phyloP scores from a whole-genome alignment of 2,329 filamentous ascomycete species.

The Scedosporium boydii region DNA sequence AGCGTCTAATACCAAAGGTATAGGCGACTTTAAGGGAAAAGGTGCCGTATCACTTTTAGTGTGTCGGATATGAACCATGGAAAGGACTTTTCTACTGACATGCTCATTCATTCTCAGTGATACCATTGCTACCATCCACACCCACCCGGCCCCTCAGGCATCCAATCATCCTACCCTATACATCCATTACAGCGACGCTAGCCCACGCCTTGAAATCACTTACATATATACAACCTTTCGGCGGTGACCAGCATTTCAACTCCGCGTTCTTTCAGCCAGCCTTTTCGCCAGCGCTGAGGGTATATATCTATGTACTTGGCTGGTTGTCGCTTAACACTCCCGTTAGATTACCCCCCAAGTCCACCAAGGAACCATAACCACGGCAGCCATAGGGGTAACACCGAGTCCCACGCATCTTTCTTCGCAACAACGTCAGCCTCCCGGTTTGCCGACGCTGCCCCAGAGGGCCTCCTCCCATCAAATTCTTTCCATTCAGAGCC shows the following conservation, averaged over 20 bases:
- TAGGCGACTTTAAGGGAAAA: neutral
- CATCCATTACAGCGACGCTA: neutral
- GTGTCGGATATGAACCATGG: neutral
- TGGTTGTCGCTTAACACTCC: neutral
- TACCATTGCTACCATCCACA: slow-evolving; percentile 2
- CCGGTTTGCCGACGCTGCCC: slow-evolving; percentile 33
- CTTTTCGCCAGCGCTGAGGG: neutral
- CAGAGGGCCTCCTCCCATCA: slow-evolving; percentile 41
- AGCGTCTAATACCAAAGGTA: neutral
- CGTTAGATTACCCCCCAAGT: neutral
- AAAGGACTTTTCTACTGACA: slow-evolving; percentile 4
- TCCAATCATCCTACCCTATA: slow-evolving; percentile 6
- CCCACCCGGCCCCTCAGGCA: neutral
- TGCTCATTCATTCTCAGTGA: neutral
- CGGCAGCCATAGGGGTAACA: slow-evolving; percentile 3
- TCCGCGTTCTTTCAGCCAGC: neutral
- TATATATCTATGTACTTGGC: slow-evolving; percentile 2
- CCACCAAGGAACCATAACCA: neutral
- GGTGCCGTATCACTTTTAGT: neutral
- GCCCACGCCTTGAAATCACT: neutral
- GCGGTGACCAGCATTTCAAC: neutral
- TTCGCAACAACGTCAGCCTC: slow-evolving; percentile 7
- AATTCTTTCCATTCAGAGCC: slow-evolving; percentile 52
- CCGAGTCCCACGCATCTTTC: slow-evolving; percentile 4
- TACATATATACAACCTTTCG: neutral